phyloP scores from a whole-genome alignment of 2,329 filamentous ascomycete genomes.

The Exophiala xenobiotica region DNA sequence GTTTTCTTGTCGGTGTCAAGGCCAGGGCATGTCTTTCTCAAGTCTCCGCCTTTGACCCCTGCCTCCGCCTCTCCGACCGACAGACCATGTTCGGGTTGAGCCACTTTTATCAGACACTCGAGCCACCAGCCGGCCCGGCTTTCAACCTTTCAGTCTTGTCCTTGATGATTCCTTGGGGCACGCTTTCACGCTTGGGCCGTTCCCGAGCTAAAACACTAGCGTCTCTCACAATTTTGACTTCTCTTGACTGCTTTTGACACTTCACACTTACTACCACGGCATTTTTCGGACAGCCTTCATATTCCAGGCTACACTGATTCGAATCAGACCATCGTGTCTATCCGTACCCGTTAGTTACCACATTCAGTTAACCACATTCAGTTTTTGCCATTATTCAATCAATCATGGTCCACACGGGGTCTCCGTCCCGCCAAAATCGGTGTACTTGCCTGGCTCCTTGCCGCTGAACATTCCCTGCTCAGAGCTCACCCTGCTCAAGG shows the following conservation, averaged over 20 bases:
- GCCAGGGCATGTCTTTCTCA: neutral
- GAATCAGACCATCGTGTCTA: neutral
- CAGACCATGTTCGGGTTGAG: neutral
- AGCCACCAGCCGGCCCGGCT: neutral
- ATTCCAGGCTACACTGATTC: neutral
- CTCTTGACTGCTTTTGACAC: neutral
- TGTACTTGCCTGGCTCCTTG: neutral
- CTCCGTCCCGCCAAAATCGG: neutral
- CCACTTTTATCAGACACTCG: slow-evolving; percentile 4
- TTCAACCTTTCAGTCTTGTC: neutral
- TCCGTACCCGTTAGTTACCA: neutral
- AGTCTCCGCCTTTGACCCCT: neutral
- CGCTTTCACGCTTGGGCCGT: neutral
- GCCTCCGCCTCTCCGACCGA: neutral
- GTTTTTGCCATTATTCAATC: no score
- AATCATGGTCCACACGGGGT: neutral
- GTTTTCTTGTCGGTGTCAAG: slow-evolving; percentile 2
- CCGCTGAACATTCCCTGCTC: slow-evolving; percentile 1
- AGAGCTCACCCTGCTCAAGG: no score
- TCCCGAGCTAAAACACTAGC: neutral
- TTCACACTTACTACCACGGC: no score
- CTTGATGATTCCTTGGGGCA: no score
- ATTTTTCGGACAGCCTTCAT: no score
- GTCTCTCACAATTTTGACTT: neutral
- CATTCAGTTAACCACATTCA: neutral